Percentiles rank a stretch among this genome's conserved stretches.
Evolutionary conservation across 1,139 yeast species (phyloP).

Genomic region (Nakaseomyces nivariensis): DNA sequence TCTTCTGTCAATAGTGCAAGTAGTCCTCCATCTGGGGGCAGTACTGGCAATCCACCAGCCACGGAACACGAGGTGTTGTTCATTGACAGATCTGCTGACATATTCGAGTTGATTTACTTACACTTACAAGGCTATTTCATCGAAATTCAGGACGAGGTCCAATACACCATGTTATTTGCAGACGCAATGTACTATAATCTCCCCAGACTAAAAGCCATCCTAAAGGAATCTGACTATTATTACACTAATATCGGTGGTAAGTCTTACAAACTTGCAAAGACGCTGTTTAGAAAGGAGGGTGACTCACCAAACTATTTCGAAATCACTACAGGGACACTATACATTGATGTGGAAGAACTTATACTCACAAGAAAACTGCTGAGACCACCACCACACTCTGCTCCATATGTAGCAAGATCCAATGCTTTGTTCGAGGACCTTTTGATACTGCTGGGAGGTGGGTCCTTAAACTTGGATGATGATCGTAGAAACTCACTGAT

Average conservation of each 20-base stretch:
- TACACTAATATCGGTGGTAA: constrained; percentile 54
- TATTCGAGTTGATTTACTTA: constrained; percentile 54
- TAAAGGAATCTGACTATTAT: constrained; percentile 45
- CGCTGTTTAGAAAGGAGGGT: constrained; percentile 46
- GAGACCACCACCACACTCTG: constrained; percentile 70
- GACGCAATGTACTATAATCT: constrained; percentile 70
- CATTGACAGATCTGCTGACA: constrained; percentile 66
- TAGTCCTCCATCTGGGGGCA: constrained; percentile 3
- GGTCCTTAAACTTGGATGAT: constrained; percentile 40
- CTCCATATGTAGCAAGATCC: constrained; percentile 46
- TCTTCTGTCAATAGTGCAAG: constrained; percentile 1
- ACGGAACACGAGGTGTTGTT: constrained; percentile 37
- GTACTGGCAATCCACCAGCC: constrained; percentile 13
- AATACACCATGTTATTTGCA: constrained; percentile 52
- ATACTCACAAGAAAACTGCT: constrained; percentile 38
- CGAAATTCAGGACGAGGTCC: constrained; percentile 46
- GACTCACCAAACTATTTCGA: constrained; percentile 72
- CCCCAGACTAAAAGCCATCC: constrained; percentile 41
- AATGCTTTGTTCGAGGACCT: constrained; percentile 52
- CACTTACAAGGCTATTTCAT: constrained; percentile 77
- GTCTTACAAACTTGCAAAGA: constrained; percentile 50
- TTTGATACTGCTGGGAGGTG: constrained; percentile 48
- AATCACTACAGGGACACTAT: constrained; percentile 43
- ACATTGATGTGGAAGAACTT: constrained; percentile 37
- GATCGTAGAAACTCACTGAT: constrained; percentile 46